These are phyloP conservation scores for Aspergillus wentii DNA, from an alignment of 495 filamentous ascomycete genomes.

Conservation along the genomic window DNA sequence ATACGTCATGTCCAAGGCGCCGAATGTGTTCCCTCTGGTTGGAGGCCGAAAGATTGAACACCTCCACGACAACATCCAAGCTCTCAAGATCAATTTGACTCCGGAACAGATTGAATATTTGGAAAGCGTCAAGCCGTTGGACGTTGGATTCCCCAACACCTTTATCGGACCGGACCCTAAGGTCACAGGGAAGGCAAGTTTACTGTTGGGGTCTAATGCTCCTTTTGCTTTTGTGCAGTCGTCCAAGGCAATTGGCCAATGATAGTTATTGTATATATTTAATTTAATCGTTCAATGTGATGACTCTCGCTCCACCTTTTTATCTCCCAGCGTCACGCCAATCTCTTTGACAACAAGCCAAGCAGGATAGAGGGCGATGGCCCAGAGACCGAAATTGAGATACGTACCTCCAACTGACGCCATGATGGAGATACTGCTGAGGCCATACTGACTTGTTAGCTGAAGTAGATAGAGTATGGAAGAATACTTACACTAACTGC, in stretches of 20 bases:
- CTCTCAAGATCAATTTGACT: slow-evolving; percentile 44
- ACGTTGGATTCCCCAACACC: slow-evolving; percentile 48
- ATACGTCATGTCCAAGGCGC: slow-evolving; percentile 64
- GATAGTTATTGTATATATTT: not conserved
- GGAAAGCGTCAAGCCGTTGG: slow-evolving; percentile 44
- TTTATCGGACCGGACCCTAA: slow-evolving; percentile 37
- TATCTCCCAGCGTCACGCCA: slow-evolving; percentile 33
- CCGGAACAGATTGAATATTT: slow-evolving; percentile 51
- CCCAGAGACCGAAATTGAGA: slow-evolving; percentile 61
- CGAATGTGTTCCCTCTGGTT: slow-evolving; percentile 69
- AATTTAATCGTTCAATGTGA: not conserved
- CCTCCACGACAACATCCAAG: slow-evolving; percentile 54
- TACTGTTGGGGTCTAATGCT: slow-evolving; percentile 6
- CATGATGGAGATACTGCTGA: slow-evolving; percentile 51
- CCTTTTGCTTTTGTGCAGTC: slow-evolving; percentile 6
- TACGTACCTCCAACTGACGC: slow-evolving; percentile 56
- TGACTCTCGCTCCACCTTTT: slow-evolving; percentile 30
- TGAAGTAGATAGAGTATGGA: not conserved
- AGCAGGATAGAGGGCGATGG: slow-evolving; percentile 48
- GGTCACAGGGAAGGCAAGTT: slow-evolving; percentile 15
- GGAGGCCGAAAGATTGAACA: slow-evolving; percentile 59
- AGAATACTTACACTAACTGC: slow-evolving; percentile 43
- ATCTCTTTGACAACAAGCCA: slow-evolving; percentile 54
- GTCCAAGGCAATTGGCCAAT: slow-evolving; percentile 3
- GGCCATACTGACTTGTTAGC: slow-evolving; percentile 40